Evolutionary conservation across 768 basidiomycete genomes (phyloP), one percentile per base, ranked within the genome.

Genomic region (Boletus reticulatus): DNA sequence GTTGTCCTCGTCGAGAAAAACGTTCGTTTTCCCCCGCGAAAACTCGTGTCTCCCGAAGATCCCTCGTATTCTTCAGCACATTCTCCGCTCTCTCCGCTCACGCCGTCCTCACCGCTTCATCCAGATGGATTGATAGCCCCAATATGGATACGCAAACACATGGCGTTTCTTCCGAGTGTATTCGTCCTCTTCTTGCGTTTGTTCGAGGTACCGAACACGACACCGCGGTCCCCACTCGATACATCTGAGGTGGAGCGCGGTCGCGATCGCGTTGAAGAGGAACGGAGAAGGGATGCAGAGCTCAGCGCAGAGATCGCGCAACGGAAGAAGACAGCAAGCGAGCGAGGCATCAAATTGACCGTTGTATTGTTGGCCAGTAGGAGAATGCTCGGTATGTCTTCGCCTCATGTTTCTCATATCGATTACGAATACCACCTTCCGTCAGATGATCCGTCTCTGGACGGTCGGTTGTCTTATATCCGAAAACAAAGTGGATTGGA

Each of bases 141-240:
- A 1, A 93, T 98, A 68, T 99, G 97, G 97, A 85, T 98, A 34
- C 82, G 94, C 43, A 99, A 98, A 72, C 97, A 99, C 66, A 91
- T 91, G 0, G 84, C 91, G 1, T 84, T 97, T 32, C 74, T 98
- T 0, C 97, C 97, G 0, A 88, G 92, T 22, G 95, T 98, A 0
- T 96, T 98, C 70, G 90, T 98, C 10, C 78, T 97, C 57, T 97
- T 98, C 69, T 74, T 91, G 52, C 84, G 91, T 52, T 77, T 98
- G 57, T 94, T 78, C 65, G 95, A 98, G 68, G 75, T 75, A 20
- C 79, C 81, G 1, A 70, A 71, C 12, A 62, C 72, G n/a, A 65
- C 74, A 7, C 68, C 79, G 1, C 72, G 74, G 34, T 80, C 81
- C 11, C 85, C 85, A 1, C 76, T 85, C 27, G 83, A 88, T 59